Base-by-base conservation (phyloP, 306 rosid genomes). In the Quercus dentata region DNA sequence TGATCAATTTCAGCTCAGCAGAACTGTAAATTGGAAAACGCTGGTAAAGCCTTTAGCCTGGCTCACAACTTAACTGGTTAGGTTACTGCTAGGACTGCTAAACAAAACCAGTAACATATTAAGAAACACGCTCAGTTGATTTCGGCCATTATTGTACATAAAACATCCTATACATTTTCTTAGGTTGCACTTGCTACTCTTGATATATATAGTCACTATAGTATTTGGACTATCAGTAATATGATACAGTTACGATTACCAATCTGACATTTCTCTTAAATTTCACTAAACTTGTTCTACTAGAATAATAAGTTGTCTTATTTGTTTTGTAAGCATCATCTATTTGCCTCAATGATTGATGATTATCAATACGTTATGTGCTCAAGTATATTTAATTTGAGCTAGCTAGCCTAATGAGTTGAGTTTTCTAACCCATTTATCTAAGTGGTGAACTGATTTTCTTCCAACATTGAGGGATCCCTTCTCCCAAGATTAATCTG, bases 11-110 rank as follows among this genome's bases (percentile, higher is more conserved):
- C 64, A 25, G 49, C n/a, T 63, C 0, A 1, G 18, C 2, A 10
- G 64, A 21, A 58, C 15, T 19, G 71, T 59, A 57, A 35, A 80
- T 78, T 81, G 58, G 12, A 52, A 81, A 20, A 61, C 80, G 41
- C 23, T 30, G 49, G 73, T 18, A 41, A 49, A 31, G 33, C 56
- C 58, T 21, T 63, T 10, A 54, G 59, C 6, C n/a, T 78, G 51
- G 38, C 31, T 74, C 35, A 49, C 33, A 46, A 57, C 62, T 65
- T 27, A 31, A 70, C 31, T 70, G 1, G 74, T 75, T 44, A 49
- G 54, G 54, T 49, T 49, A 49, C 54, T 49, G 54, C 5, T 49
- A 49, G 17, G 54, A 49, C 54, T 49, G 54, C 54, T 12, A 49
- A 12, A 49, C 54, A 49, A 49, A 49, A 49, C 1, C 54, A 49